Evolutionary conservation across 345 rosid genomes (phyloP), one percentile per base, ranked within the genome.

Genomic region (Brassica carinata): DNA sequence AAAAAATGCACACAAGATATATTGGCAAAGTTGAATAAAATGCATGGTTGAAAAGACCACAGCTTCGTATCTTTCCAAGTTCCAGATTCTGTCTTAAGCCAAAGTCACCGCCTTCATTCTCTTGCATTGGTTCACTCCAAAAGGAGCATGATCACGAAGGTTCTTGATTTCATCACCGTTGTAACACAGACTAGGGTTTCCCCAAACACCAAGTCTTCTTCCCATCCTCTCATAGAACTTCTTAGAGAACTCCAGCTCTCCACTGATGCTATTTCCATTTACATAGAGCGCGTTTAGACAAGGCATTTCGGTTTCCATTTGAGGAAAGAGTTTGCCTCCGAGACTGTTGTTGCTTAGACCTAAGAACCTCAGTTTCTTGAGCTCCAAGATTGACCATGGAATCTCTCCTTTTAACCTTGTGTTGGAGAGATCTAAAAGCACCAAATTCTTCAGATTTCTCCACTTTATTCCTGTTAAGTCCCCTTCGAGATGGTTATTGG

Each of bases 141-240:
- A 83, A 30, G 96, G 99, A 65, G 72, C 81, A 74, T 77, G 78
- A 31, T 82, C 83, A 40, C 27, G 43, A 70, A 27, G 72, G 51
- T 77, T 64, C 70, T 90, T 77, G 71, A 73, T 48, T 76, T 77
- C 64, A 79, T 79, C 88, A 43, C 73, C 62, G 0, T 85, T 76
- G 80, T 85, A 90, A 84, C 99, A 95, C 48, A 95, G 83, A 73
- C 86, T 85, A 67, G 96, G 93, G 82, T 95, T 95, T 81, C 87
- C 88, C 98, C 94, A 91, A 15, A 93, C 94, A 74, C 95, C 92
- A 67, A 95, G 92, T 17, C 96, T 92, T 83, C 93, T 87, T 29
- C 96, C 91, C 86, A 95, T 77, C 75, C 83, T 93, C 81, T 80
- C 70, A 77, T 87, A 90, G 71, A 95, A 95, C 76, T 13, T 40